Conservation (phyloP, 371 early-diverging fungal genomes). For the Mucor mucedo region DNA sequence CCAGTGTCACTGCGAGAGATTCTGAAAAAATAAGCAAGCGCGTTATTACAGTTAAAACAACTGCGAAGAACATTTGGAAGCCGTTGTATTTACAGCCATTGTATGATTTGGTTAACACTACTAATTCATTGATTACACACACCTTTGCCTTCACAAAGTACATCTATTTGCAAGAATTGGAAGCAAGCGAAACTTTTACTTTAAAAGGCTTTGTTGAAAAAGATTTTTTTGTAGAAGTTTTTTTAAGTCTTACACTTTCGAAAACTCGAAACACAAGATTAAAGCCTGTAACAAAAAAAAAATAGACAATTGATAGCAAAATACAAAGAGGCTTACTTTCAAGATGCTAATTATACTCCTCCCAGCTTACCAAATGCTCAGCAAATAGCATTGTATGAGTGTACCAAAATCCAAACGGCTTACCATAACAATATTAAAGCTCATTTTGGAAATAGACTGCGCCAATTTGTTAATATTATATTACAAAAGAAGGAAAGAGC, state of each 20-base stretch:
- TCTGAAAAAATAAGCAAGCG: too few relatives aligned
- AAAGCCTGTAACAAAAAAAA: not conserved
- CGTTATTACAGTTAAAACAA: not conserved
- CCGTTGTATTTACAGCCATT: not conserved
- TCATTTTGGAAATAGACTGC: slow-evolving; percentile 5
- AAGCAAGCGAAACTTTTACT: not conserved
- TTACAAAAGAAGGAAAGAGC: not conserved
- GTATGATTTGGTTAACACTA: not conserved
- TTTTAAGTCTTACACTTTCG: not conserved
- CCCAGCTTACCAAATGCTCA: not conserved
- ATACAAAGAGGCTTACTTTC: not conserved
- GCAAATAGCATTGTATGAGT: slow-evolving; percentile 8
- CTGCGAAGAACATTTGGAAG: not conserved
- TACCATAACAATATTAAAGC: slow-evolving; percentile 3
- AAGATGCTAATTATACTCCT: not conserved
- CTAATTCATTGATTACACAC: not conserved
- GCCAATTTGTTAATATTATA: not conserved
- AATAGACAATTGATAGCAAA: not conserved
- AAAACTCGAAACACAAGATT: not conserved
- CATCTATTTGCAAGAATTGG: not conserved
- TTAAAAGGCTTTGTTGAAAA: not conserved
- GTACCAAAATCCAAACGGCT: slow-evolving; percentile 11
- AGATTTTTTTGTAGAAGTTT: slow-evolving; percentile 7
- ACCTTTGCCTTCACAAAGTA: too few relatives aligned
- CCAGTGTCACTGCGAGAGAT: too few relatives aligned